Base-by-base conservation (phyloP, 2,329 filamentous ascomycete species). In the Cercospora sp. region DNA sequence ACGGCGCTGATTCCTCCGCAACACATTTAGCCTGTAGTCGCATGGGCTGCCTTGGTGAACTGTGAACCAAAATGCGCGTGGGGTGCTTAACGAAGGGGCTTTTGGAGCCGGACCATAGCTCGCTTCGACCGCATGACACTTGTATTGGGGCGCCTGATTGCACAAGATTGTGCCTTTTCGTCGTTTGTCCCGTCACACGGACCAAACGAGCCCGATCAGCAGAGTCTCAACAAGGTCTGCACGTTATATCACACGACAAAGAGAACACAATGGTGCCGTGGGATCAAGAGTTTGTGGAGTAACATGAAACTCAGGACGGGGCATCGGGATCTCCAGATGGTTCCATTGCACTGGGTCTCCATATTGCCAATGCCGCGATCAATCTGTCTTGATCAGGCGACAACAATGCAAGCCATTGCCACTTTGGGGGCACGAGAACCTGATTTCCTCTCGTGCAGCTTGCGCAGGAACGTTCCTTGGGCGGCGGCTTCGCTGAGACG, bases 281-380 rank as follows among this genome's bases (percentile, higher is more conserved):
- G 20, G 45, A 26, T 51, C 45, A 26, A 51, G 13, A 28, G 53
- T 28, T 31, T 31, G 30, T 28, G 53, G 53, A 58, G 53, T 58
- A n/a, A 30, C 53, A 30, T 31, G 53, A 58, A 33, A 58, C 30
- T 58, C 53, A 58, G 53, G 13, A 58, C n/a, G 53, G 53, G 53
- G 53, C 53, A 58, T 10, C 53, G 53, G 53, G 26, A 58, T 58
- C 53, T 58, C 53, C 53, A 58, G 53, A 40, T 30, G 53, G 53
- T 58, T 58, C 53, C 53, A 31, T 58, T 58, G 53, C 53, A 58
- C 53, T 26, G 53, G 53, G 30, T 28, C 53, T 31, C 53, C 53
- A 28, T 30, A 58, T 58, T 28, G 53, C 53, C 53, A n/a, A n/a
- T n/a, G 53, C 26, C 30, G 18, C 48, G 45, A 30, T 58, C 53